Evolutionary conservation across 306 rosid species (phyloP), one percentile per base, ranked within the genome.

Genomic region (Castanospermum australe): DNA sequence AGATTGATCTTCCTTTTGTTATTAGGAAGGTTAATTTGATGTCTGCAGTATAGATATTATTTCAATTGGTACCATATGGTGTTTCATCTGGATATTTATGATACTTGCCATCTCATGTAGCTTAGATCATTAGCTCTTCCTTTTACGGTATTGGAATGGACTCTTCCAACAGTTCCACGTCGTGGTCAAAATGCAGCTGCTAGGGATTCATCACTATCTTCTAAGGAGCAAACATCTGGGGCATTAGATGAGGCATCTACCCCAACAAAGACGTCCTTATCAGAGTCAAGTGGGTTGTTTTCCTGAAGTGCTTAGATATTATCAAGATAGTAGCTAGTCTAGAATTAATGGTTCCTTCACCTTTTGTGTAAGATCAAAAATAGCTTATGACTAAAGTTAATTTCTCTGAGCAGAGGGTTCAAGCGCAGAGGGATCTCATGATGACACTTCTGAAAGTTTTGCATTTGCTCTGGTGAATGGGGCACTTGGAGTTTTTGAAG

Each of bases 61-160:
- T 64, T 62, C 50, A 64, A 69, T 77, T 83, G 62, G 55, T 41
- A 36, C 76, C 52, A 9, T 56, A 52, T 55, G 47, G 45, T 71
- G 30, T 79, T 67, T 67, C 64, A 36, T 65, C 64, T 39, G 81
- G 79, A 73, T 91, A 71, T 86, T 87, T 73, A 89, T 84, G 68
- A 77, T 83, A 80, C 82, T 87, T 76, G 80, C 71, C 87, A 57
- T 93, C 96, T 83, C 89, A 62, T 96, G 94, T 96, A 96, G 99
- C 99, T 96, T 93, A 96, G 99, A 90, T 96, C 99, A 71, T 84
- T 96, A 89, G 98, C 99, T 67, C 99, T 96, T 90, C 99, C 98
- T 70, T 96, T 96, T 92, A 96, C 98, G 73, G 99, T 96, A 67
- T 73, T 96, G 94, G 99, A 96, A 79, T 96, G 99, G 99, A 96